Evolutionary conservation across 2,329 filamentous ascomycete genomes (phyloP), one percentile per base, ranked within the genome.

Genomic region (Mycogone perniciosa): DNA sequence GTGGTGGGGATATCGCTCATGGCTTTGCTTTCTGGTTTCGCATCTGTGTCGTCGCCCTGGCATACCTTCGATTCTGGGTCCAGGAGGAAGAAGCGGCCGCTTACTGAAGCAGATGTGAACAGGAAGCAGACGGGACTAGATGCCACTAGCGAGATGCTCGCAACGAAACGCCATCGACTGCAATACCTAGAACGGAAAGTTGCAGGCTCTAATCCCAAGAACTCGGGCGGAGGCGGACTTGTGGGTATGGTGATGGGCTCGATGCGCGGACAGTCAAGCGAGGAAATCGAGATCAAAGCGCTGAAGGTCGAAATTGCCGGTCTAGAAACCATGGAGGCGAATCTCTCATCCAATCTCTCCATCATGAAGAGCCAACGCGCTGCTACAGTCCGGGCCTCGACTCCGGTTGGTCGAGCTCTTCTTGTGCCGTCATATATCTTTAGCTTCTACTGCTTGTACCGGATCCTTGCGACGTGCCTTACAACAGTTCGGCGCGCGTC

Each of bases 11-110:
- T 93, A 50, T 84, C 86, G 44, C 71, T 93, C 48, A 95, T 95
- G 88, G 89, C 89, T 11, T 77, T 91, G 10, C 73, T 95, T n/a
- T 89, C 89, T 6, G 89, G 89, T 0, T 95, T 95, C 61, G 89
- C 89, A 5, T 88, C 88, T n/a, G 86, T 95, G 33, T 91, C 87
- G 27, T 86, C 87, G 1, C 82, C 90, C 1, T 95, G 89, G 88
- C 86, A 95, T 62, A 88, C 82, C 1, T 89, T 95, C 27, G 81
- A 83, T 31, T 80, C 78, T 37, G 72, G 39, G 26, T 5, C 80
- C 42, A 63, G 69, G 7, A 67, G 70, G 31, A 66, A 65, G 44
- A 72, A 71, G 46, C 76, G 79, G 31, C 80, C 80, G 4, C 80
- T 90, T 13, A 84, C 85, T 0, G 88, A 95, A 46, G 76, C 81